Evolutionary conservation across 106 monocot species (phyloP).

Genomic region (Acorus calamus): DNA sequence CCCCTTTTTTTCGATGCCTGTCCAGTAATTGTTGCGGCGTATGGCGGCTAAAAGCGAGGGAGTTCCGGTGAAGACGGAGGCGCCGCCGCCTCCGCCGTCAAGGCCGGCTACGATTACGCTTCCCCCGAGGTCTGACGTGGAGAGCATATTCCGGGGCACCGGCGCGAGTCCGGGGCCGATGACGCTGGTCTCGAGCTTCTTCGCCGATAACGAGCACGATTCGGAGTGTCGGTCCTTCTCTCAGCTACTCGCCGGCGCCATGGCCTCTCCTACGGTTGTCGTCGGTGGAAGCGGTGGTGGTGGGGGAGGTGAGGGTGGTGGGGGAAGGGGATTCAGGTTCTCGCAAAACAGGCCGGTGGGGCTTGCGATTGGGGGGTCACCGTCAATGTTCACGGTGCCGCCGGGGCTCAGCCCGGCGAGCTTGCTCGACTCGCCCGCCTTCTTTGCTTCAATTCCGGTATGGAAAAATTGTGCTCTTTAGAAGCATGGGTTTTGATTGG

Average conservation of each 20-base stretch:
- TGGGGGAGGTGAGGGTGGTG: constrained; percentile 1
- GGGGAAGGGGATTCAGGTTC: constrained; percentile 5
- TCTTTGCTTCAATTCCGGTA: constrained; percentile 22
- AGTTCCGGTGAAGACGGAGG: no score
- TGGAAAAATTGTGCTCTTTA: background rate
- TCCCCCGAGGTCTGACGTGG: no score
- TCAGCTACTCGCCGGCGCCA: constrained; percentile 37
- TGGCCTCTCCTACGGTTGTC: constrained; percentile 12
- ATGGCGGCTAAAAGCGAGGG: no score
- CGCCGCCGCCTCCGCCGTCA: no score
- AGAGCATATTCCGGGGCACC: background rate
- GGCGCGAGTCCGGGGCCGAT: constrained; percentile 39
- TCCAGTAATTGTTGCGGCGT: no score
- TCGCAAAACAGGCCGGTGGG: constrained; percentile 7
- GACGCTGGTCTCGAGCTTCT: constrained; percentile 46
- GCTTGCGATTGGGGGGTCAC: constrained; percentile 1
- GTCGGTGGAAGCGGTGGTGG: background rate
- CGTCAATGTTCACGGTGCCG: constrained; percentile 24
- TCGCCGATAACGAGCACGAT: constrained; percentile 22
- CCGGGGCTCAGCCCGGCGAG: constrained; percentile 34
- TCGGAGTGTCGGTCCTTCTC: constrained; percentile 37
- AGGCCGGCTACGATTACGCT: no score
- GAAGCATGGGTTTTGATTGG: background rate
- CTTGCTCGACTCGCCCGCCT: constrained; percentile 33
- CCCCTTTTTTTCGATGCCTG: no score